A percentile compares a stretch with the other conserved stretches of the same genome.
phyloP scores from a whole-genome alignment of 2,329 filamentous ascomycete species.

The Phialocephala sp. region DNA sequence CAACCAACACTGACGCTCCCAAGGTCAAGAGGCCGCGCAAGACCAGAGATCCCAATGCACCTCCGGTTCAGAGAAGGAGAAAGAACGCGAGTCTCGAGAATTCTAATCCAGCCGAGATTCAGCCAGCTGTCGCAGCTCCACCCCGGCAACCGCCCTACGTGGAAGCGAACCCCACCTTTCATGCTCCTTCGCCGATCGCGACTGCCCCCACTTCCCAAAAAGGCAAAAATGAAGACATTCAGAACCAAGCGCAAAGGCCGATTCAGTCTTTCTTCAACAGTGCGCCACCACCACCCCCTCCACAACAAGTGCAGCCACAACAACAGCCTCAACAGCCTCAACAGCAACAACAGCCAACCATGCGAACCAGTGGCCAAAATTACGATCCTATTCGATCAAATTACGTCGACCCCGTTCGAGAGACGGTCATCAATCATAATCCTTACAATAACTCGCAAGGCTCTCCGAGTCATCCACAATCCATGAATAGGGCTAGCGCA shows the following conservation, averaged over 20 bases:
- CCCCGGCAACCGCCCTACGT: conserved; percentile 19
- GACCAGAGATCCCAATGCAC: conserved; percentile 63
- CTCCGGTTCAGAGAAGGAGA: conserved; percentile 59
- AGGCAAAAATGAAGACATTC: conserved; percentile 48
- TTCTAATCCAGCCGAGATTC: conserved; percentile 32
- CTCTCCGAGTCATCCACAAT: conserved; percentile 50
- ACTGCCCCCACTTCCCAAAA: conserved; percentile 37
- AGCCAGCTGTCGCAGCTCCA: conserved; percentile 36
- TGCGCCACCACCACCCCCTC: conserved; percentile 28
- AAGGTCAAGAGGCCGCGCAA: conserved; percentile 60
- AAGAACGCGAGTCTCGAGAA: conserved; percentile 50
- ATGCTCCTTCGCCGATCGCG: conserved; percentile 24
- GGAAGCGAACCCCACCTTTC: conserved; percentile 24
- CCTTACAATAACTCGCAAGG: conserved; percentile 52
- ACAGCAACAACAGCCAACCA: conserved; percentile 38
- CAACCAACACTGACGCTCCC: conserved; percentile 48
- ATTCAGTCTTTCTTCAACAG: conserved; percentile 41
- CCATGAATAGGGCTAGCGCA: conserved; percentile 75
- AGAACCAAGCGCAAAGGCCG: conserved; percentile 27
- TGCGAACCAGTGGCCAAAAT: conserved; percentile 75
- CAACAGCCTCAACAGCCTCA: conserved; percentile 24
- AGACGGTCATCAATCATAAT: conserved; percentile 57
- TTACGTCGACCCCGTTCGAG: conserved; percentile 67
- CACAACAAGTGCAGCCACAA: conserved; percentile 20
- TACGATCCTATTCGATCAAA: conserved; percentile 89